phyloP scores from a whole-genome alignment of 2,329 filamentous ascomycete genomes.

The Botrytis byssoidea region DNA sequence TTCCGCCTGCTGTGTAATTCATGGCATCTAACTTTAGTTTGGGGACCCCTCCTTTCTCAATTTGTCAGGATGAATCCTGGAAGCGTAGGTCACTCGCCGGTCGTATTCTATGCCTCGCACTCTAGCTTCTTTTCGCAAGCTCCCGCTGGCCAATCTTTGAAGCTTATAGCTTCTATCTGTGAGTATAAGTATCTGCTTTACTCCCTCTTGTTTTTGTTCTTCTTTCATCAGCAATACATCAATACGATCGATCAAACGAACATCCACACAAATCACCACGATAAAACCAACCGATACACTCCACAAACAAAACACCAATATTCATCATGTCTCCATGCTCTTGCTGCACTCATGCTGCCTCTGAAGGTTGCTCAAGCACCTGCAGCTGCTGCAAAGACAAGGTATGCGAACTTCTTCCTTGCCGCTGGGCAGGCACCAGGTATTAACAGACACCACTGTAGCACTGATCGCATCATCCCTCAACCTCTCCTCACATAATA shows the following conservation, averaged over 20 bases:
- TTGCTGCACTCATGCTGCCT: conserved; percentile 11
- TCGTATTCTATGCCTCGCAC: background rate
- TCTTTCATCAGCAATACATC: background rate
- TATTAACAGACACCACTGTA: background rate
- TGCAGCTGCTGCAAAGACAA: conserved; percentile 15
- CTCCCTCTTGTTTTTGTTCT: background rate
- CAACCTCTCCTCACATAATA: background rate
- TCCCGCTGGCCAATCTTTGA: background rate
- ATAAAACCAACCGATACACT: background rate
- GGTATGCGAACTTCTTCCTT: background rate
- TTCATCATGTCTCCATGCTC: conserved; percentile 14
- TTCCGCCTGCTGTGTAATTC: background rate
- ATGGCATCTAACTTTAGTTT: background rate
- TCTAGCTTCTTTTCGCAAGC: background rate
- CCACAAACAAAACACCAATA: background rate
- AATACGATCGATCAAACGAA: background rate
- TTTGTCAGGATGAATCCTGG: background rate
- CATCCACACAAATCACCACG: background rate
- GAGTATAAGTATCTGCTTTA: conserved; percentile 13
- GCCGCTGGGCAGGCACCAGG: background rate
- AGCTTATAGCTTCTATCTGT: background rate
- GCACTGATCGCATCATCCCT: conserved; percentile 1
- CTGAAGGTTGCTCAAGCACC: conserved; percentile 4
- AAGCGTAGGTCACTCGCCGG: background rate
- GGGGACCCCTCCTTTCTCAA: background rate